Percentiles rank a stretch among this genome's conserved stretches.
These are phyloP conservation scores for Macrolepiota fuliginosa DNA, from an alignment of 768 basidiomycete species.

Conservation along the genomic window DNA sequence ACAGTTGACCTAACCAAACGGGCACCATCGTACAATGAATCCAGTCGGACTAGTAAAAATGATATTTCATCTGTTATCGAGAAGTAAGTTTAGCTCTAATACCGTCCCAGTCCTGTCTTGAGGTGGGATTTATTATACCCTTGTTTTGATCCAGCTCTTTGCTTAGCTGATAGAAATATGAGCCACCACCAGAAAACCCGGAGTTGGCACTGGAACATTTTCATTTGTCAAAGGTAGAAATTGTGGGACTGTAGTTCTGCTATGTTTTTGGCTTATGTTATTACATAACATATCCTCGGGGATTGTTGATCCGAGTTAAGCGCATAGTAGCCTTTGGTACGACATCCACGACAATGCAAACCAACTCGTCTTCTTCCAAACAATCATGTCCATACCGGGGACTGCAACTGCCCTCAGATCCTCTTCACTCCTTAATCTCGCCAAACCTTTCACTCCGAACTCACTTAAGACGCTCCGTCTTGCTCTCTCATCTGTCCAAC, in stretches of 20 bases:
- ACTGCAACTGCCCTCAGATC: constrained; percentile 13
- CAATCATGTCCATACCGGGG: constrained; percentile 11
- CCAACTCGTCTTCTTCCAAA: constrained; percentile 12
- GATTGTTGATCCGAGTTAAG: constrained; percentile 3
- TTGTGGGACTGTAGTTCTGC: neutral
- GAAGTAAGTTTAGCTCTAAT: neutral
- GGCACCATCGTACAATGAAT: neutral
- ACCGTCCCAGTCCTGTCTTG: neutral
- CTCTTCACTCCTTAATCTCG: constrained; percentile 25
- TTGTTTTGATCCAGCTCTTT: too few species aligned
- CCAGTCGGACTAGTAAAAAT: neutral
- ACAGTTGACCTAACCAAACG: neutral
- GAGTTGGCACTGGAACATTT: too few species aligned
- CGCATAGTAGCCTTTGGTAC: neutral
- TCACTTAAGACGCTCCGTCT: constrained; percentile 30
- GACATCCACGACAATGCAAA: neutral
- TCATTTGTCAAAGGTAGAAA: too few species aligned
- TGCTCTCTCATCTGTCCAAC: constrained; percentile 17
- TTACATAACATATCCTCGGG: neutral
- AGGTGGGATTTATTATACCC: too few species aligned
- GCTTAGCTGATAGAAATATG: too few species aligned
- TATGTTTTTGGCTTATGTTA: neutral
- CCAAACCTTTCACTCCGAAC: constrained; percentile 38
- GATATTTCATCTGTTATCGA: neutral
- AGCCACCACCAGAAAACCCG: too few species aligned